Evolutionary conservation across 768 basidiomycete species (phyloP).

Genomic region (Amanita phalloides): DNA sequence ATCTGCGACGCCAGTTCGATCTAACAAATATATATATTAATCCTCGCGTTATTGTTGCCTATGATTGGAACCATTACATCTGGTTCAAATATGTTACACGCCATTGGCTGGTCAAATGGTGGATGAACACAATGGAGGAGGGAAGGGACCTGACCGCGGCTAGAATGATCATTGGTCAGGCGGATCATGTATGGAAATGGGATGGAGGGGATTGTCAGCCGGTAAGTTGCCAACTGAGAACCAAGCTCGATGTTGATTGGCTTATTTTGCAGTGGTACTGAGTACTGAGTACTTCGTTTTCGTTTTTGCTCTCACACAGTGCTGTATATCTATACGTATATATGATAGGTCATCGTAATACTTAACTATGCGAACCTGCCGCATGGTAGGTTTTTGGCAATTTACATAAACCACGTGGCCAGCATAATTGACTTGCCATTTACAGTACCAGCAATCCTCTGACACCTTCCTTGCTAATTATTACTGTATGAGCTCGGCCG

Average conservation of each 20-base stretch:
- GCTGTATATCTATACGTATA: too few relatives aligned
- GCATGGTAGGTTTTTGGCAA: neutral
- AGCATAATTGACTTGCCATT: neutral
- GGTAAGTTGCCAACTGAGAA: neutral
- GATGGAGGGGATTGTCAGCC: conserved; percentile 4
- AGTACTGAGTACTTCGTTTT: neutral
- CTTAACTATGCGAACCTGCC: neutral
- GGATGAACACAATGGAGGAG: neutral
- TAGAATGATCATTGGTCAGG: conserved; percentile 1
- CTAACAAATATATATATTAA: neutral
- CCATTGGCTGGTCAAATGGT: conserved; percentile 3
- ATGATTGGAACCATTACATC: conserved; percentile 1
- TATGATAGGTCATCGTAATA: neutral
- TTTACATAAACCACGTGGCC: neutral
- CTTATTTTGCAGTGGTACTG: neutral
- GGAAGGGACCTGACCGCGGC: neutral
- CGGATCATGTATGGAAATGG: neutral
- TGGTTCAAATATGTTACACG: conserved; percentile 4
- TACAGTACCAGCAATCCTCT: neutral
- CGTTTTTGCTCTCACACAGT: too few relatives aligned
- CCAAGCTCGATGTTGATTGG: neutral
- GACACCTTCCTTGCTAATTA: neutral
- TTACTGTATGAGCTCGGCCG: neutral
- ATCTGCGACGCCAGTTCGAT: neutral
- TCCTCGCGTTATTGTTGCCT: neutral